Percentiles rank a stretch among this genome's conserved stretches.
Conservation (phyloP, 495 filamentous ascomycete genomes). For the Paragyromitra xinjiangensis region DNA sequence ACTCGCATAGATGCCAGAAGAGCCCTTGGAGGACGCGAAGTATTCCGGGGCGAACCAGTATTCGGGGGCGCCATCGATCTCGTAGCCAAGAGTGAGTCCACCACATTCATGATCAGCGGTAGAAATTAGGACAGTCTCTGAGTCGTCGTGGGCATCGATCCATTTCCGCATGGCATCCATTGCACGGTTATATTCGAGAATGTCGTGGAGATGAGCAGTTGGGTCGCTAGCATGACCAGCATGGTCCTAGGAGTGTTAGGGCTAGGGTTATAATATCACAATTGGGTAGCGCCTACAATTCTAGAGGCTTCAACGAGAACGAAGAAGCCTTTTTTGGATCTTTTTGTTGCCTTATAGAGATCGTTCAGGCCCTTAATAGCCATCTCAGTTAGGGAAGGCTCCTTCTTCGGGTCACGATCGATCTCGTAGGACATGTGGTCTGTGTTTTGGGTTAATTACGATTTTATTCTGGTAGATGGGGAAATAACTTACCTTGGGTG, state of each 20-base stretch:
- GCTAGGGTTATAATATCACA: background rate
- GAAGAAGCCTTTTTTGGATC: conserved; percentile 58
- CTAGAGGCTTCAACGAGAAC: conserved; percentile 59
- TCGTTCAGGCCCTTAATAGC: conserved; percentile 57
- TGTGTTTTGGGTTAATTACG: conserved; percentile 24
- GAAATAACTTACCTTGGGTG: conserved; percentile 45
- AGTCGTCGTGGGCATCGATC: conserved; percentile 58
- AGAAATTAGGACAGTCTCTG: conserved; percentile 57
- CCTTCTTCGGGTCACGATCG: conserved; percentile 54
- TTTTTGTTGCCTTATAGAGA: conserved; percentile 57
- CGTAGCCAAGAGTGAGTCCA: conserved; percentile 58
- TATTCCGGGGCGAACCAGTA: conserved; percentile 56
- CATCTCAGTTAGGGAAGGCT: conserved; percentile 59
- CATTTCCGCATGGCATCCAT: conserved; percentile 57
- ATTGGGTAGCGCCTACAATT: conserved; percentile 43
- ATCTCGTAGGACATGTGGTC: conserved; percentile 60
- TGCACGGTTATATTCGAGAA: conserved; percentile 58
- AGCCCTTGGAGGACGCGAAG: conserved; percentile 46
- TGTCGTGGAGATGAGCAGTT: conserved; percentile 59
- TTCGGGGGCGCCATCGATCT: conserved; percentile 44
- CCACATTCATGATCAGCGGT: conserved; percentile 60
- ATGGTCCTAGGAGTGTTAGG: conserved; percentile 54
- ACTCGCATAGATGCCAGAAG: conserved; percentile 51
- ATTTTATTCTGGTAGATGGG: background rate
- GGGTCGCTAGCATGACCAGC: conserved; percentile 59